phyloP scores from a whole-genome alignment of 2,329 filamentous ascomycete genomes.

The Apiospora malaysiana region DNA sequence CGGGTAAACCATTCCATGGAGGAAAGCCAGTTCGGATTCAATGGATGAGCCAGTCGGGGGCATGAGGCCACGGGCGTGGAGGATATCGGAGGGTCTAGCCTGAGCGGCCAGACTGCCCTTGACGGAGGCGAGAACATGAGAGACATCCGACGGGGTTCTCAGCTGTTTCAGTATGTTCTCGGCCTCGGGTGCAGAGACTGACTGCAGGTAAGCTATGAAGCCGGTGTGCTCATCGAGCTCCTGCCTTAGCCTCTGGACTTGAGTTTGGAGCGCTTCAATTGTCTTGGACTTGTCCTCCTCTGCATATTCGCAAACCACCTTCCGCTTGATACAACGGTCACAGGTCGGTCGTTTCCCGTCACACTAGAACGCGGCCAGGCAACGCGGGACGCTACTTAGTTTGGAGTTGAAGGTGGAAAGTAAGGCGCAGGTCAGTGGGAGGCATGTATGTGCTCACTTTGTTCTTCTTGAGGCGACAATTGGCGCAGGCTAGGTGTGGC shows the following conservation, averaged over 20 bases:
- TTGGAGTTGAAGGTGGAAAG: neutral
- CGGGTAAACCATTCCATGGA: slow-evolving; percentile 3
- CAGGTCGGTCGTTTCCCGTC: neutral
- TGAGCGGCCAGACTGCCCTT: neutral
- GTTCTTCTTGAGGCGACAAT: neutral
- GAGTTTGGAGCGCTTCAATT: neutral
- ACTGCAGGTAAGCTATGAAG: neutral
- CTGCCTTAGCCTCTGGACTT: neutral
- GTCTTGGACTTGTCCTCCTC: neutral
- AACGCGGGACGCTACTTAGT: neutral
- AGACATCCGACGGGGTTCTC: neutral
- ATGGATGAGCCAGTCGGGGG: neutral
- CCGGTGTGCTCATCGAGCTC: neutral
- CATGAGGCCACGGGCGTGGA: neutral
- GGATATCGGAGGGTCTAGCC: neutral
- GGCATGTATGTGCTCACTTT: neutral
- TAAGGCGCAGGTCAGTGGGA: neutral
- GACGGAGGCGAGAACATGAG: neutral
- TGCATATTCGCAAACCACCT: neutral
- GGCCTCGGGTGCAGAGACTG: neutral
- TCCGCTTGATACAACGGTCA: neutral
- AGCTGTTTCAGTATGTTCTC: neutral
- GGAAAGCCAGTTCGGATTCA: neutral
- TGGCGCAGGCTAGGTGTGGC: neutral
- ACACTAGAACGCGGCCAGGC: neutral